phyloP scores from a whole-genome alignment of 306 rosid species.

The Quercus alba region DNA sequence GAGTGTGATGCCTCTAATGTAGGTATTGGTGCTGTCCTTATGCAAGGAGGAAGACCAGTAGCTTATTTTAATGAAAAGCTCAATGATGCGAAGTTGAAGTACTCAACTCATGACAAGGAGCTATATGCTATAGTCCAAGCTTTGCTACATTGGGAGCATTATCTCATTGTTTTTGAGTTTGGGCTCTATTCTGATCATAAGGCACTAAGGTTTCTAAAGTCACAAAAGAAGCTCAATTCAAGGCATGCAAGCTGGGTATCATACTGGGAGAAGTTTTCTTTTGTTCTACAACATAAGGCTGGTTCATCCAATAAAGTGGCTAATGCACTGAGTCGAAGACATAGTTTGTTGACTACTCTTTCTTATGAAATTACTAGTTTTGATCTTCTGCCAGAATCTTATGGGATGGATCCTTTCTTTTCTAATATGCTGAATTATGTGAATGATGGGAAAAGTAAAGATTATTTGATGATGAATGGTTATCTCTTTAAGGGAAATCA shows the following conservation, averaged over 20 bases:
- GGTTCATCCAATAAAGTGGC: not conserved
- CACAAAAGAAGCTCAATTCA: not conserved
- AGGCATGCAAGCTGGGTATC: not conserved
- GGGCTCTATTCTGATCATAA: not conserved
- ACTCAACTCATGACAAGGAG: not conserved
- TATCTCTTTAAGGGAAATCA: not conserved
- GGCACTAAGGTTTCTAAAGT: not conserved
- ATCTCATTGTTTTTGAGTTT: not conserved
- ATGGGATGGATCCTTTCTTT: not conserved
- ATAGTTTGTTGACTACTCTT: not conserved
- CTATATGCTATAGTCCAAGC: not conserved
- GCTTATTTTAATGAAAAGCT: not conserved
- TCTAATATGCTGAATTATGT: not conserved
- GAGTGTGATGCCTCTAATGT: not conserved
- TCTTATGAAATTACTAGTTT: not conserved
- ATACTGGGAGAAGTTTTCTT: not conserved
- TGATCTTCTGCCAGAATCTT: not conserved
- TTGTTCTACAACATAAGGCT: not conserved
- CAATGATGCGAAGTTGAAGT: not conserved
- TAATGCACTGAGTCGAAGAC: not conserved
- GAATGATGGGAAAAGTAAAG: not conserved
- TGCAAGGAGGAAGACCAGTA: not conserved
- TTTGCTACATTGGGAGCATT: not conserved
- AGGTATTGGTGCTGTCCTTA: not conserved
- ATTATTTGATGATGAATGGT: not conserved